Evolutionary conservation across 345 rosid species (phyloP), one percentile per base, ranked within the genome.

Genomic region (Durio zibethinus): DNA sequence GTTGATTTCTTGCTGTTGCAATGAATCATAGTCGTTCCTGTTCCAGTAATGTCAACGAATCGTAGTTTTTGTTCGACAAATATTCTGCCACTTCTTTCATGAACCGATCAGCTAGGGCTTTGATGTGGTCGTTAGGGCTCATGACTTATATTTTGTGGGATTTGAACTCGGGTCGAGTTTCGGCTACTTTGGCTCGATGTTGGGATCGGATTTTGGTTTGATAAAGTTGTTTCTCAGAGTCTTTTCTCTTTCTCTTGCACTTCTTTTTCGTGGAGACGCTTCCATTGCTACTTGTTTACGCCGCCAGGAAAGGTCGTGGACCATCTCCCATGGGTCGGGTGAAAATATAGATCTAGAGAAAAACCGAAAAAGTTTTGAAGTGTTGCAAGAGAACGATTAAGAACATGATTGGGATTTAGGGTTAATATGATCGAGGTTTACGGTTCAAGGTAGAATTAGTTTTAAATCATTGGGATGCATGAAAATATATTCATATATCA

Each of bases 231-330:
- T 94, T 96, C 83, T 94, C 98, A 90, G 63, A 96, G 97, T 43
- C 88, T 85, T 70, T 80, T 91, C 80, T 94, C 98, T 84, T 96
- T 96, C 81, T 96, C 99, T 80, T 72, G 83, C 35, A 97, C 99
- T 77, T 86, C 88, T 85, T 91, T 97, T 89, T 97, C 98, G 86
- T 94, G 98, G 80, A 97, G 85, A 16, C 97, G 97, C 85, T 94
- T 97, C 99, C 99, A 97, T 52, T 94, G 98, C 99, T 97, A 97
- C 83, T 97, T 91, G 92, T 97, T 94, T 8, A 94, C 60, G 21
- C 98, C 98, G 36, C 97, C 98, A 0, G 98, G 99, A 52, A 93
- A 96, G 9, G 97, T 94, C 99, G 89, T 0, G 99, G 97, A 38
- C 98, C 99, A 5, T 97, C 99, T 27, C 97, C 98, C 99, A 97